phyloP scores from a whole-genome alignment of 2,329 filamentous ascomycete species.

The Pseudopithomyces chartarum region DNA sequence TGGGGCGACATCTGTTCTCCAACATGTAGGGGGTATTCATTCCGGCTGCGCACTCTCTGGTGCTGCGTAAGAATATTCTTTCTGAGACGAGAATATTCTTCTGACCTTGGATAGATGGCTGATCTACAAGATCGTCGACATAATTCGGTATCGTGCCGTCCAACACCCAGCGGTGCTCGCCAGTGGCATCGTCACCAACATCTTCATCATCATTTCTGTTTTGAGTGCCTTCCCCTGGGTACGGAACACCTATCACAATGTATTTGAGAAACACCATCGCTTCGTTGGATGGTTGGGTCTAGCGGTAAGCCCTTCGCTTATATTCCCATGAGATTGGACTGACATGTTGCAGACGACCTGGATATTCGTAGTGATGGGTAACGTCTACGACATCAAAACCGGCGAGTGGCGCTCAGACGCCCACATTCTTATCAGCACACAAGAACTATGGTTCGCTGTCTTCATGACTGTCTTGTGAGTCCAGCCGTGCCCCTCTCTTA shows the following conservation, averaged over 20 bases:
- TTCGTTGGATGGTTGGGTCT: conserved; percentile 44
- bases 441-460: conserved; percentile 43
- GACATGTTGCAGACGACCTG: conserved; percentile 36
- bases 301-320: conserved; percentile 25
- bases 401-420: conserved; percentile 35
- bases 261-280: conserved; percentile 42
- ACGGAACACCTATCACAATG: conserved; percentile 43
- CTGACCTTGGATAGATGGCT: conserved; percentile 35
- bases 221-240: conserved; percentile 43
- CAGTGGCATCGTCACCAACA: conserved; percentile 40
- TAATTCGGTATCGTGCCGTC: conserved; percentile 37
- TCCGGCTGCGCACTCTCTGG: conserved; percentile 43
- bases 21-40: conserved; percentile 42
- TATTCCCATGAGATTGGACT: not conserved
- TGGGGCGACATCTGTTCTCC: conserved; percentile 37
- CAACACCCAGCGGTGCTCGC: conserved; percentile 38
- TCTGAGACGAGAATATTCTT: not conserved
- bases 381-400: conserved; percentile 40
- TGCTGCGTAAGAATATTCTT: conserved; percentile 28
- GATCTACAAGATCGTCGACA: conserved; percentile 41
- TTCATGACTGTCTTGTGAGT: conserved; percentile 45
- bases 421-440: conserved; percentile 34
- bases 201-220: conserved; percentile 43
- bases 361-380: conserved; percentile 41
- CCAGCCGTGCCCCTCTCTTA: too few species aligned